Conservation (phyloP, 2,329 filamentous ascomycete genomes). For the Alternaria solani region DNA sequence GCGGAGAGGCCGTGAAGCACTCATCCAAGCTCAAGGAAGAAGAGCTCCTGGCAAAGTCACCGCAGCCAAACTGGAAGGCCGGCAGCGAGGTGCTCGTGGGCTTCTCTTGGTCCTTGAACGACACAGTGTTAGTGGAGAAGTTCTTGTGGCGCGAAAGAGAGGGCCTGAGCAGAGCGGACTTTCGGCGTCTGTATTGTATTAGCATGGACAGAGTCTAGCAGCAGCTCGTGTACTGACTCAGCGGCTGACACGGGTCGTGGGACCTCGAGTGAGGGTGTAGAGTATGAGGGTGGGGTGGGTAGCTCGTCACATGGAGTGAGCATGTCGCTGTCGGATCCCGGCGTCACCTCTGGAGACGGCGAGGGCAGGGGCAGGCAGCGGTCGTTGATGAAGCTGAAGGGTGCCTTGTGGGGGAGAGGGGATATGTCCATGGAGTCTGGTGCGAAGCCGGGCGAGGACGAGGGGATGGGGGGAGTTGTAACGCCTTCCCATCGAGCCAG, state of each 20-base stretch:
- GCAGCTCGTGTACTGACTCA: conserved; percentile 41
- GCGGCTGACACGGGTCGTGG: conserved; percentile 47
- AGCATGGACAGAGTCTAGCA: conserved; percentile 18
- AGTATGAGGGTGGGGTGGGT: conserved; percentile 35
- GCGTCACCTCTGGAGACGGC: conserved; percentile 69
- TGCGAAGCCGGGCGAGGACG: conserved; percentile 78
- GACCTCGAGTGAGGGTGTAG: conserved; percentile 41
- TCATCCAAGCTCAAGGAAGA: conserved; percentile 76
- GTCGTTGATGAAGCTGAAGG: conserved; percentile 67
- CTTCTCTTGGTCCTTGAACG: conserved; percentile 67
- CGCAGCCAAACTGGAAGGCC: conserved; percentile 74
- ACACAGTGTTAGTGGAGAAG: conserved; percentile 71
- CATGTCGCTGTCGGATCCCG: conserved; percentile 56
- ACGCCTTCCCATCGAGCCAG: conserved; percentile 67
- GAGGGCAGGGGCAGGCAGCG: conserved; percentile 74
- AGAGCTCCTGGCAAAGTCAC: conserved; percentile 58
- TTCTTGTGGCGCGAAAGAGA: conserved; percentile 78
- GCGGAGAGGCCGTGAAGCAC: conserved; percentile 82
- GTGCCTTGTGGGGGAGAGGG: conserved; percentile 82
- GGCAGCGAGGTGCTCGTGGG: conserved; percentile 64
- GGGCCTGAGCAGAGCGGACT: conserved; percentile 70
- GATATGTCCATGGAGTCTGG: conserved; percentile 92
- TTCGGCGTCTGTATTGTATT: conserved; percentile 41
- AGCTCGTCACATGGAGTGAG: conserved; percentile 48
- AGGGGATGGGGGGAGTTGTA: conserved; percentile 83